Base-by-base conservation (phyloP, 2,329 filamentous ascomycete species). In the Ophidiomyces ophidiicola region DNA sequence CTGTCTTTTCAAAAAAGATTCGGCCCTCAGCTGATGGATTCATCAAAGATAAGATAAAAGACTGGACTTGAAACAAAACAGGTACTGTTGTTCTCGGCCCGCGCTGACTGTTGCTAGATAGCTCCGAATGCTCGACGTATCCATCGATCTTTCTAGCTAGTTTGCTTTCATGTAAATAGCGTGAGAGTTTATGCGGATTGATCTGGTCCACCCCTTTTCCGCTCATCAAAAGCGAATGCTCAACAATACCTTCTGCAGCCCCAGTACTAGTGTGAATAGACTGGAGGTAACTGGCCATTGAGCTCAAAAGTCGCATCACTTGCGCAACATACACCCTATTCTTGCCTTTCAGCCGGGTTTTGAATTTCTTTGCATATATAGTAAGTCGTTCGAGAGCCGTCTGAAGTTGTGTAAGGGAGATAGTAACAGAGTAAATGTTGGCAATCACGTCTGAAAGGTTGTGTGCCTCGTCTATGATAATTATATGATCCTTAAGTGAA, bases 391-490 rank as follows among this genome's bases (percentile, higher is more conserved):
- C 70, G 38, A 83, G 73, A 2, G 81, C 83, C 43, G 72, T 71
- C 35, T 74, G 74, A 12, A 96, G 65, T 46, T 94, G 86, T 18
- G 66, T 65, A 3, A 93, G 64, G 2, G 74, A 75, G 14, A 96
- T 71, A 24, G 82, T 76, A 0, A 84, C 76, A 0, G 87, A 87
- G 56, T 94, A 78, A 23, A 94, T 90, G 32, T 78, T 80, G 11
- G 84, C 75, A 32, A 98, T 84, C 0, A 88, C 86, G 57, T 94
- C 87, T 80, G 94, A 94, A 37, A 98, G 74, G 54, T 98, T 98
- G 57, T 98, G 90, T 0, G 90, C 90, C 64, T 98, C 90, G 50
- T 98, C 90, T 33, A 98, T 83, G 18, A 98, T 82, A n/a, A 98
- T 78, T 0, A 98, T 70, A 53, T 93, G 90, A 4, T 78, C 77